Evolutionary conservation across 495 filamentous ascomycete species (phyloP).

Genomic region (Podospora comata): DNA sequence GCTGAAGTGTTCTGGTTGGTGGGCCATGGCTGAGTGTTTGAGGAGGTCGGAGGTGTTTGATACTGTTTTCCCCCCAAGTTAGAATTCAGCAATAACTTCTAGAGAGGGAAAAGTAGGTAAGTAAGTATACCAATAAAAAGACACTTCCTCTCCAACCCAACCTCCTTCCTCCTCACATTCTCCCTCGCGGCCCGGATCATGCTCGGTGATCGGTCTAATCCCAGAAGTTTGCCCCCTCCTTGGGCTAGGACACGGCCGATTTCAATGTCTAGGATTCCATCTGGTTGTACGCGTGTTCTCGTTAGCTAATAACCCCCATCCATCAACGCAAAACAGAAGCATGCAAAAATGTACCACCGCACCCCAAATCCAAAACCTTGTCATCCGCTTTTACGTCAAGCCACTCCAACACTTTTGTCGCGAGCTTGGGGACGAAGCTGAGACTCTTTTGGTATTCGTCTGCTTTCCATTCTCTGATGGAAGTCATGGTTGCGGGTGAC

Average conservation of each 20-base stretch:
- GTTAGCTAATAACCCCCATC: conserved; percentile 12
- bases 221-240: conserved; percentile 50
- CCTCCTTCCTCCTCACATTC: conserved; percentile 6
- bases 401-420: conserved; percentile 61
- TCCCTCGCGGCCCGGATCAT: conserved; percentile 60
- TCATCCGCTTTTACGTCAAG: conserved; percentile 61
- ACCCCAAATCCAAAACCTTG: conserved; percentile 68
- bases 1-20: conserved; percentile 40
- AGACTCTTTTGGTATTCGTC: too few relatives aligned
- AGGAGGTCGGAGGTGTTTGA: conserved; percentile 37
- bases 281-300: conserved; percentile 9
- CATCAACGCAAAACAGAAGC: neutral
- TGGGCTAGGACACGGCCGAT: conserved; percentile 45
- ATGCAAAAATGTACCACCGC: conserved; percentile 51
- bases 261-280: conserved; percentile 61
- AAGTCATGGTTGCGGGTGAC: too few relatives aligned
- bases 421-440: conserved; percentile 35
- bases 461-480: too few relatives aligned
- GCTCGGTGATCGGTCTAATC: conserved; percentile 61
- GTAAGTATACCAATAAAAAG: too few relatives aligned
- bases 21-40: conserved; percentile 12
- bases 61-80: conserved; percentile 21
- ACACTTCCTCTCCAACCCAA: too few relatives aligned
- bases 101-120: too few relatives aligned
- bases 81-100: too few relatives aligned